Evolutionary conservation across 1,139 yeast genomes (phyloP), one percentile per base, ranked within the genome.

Genomic region (Ogataea hybrid): DNA sequence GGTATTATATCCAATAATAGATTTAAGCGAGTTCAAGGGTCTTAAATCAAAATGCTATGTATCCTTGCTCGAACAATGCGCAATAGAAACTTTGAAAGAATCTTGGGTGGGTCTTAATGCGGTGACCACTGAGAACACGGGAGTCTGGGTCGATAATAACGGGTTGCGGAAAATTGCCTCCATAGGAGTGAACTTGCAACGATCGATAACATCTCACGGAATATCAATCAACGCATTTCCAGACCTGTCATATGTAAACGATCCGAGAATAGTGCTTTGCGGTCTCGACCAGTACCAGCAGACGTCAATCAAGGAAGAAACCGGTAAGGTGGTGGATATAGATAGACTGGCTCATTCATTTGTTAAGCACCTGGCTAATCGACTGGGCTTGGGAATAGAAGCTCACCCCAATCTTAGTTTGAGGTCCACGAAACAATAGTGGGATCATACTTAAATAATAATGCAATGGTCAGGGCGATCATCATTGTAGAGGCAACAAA

Each of bases 191-290:
- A 89, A 89, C 56, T 82, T 92, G 15, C 82, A 89, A 49, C 69
- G 96, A 46, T 82, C 87, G 12, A 75, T 94, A 31, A 87, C 97
- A 0, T 81, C 94, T 1, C 96, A 89, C 64, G 98, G 99, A 0
- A 71, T 90, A 11, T 88, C 94, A 1, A 72, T 94, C 36, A 94
- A 94, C 58, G 81, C 87, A 2, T 54, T 59, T 28, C 90, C 96
- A 0, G 88, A 89, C 51, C 70, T 88, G 42, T 71, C 75, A 34
- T 86, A 74, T 64, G 75, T 90, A 57, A 84, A 87, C 49, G 66
- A 71, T 20, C 69, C 64, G 1, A 65, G 74, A 0, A 73, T 86
- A 52, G 82, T 79, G 10, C 88, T 95, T 73, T 94, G 98, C 66
- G 98, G 98, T 1, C 68, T 90, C 32, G 79, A 84, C 0, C 78